Evolutionary conservation across 176 grass and related monocot species (phyloP).

Genomic region (Eremochloa ophiuroides): DNA sequence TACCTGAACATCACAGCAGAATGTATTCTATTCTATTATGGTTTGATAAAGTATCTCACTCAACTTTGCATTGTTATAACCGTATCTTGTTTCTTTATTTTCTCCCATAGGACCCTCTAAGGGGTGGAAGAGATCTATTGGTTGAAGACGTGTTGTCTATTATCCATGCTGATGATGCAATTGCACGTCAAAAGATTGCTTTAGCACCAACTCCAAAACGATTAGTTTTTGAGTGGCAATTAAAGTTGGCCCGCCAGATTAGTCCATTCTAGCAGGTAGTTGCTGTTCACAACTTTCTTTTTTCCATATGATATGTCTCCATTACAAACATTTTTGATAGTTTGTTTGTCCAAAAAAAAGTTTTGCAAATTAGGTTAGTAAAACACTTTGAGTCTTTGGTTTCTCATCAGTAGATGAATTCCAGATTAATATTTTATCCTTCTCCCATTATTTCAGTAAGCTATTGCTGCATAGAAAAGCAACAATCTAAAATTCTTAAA

Average conservation of each 20-base stretch:
- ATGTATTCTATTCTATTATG: neutral
- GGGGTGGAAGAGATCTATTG: slow-evolving; percentile 90
- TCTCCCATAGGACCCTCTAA: slow-evolving; percentile 78
- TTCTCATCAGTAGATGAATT: neutral
- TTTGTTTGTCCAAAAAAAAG: neutral
- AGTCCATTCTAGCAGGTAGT: slow-evolving; percentile 84
- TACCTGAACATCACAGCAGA: neutral
- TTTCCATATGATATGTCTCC: neutral
- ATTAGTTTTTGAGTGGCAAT: slow-evolving; percentile 80
- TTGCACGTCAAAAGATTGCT: slow-evolving; percentile 38
- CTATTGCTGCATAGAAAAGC: neutral
- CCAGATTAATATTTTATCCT: neutral
- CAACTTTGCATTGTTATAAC: slow-evolving; percentile 7
- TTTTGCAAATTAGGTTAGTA: neutral
- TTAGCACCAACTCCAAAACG: slow-evolving; percentile 46
- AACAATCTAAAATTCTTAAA: neutral
- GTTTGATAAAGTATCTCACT: neutral
- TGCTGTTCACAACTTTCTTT: neutral
- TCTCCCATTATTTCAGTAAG: neutral
- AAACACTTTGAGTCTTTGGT: neutral
- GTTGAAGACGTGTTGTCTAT: slow-evolving; percentile 74
- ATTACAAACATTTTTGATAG: neutral
- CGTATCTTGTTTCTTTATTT: slow-evolving; percentile 18
- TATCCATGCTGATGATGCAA: slow-evolving; percentile 55
- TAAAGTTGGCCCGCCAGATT: slow-evolving; percentile 75